Evolutionary conservation across 2,329 filamentous ascomycete genomes (phyloP), one percentile per base, ranked within the genome.

Genomic region (Aphanoascus verrucosus): DNA sequence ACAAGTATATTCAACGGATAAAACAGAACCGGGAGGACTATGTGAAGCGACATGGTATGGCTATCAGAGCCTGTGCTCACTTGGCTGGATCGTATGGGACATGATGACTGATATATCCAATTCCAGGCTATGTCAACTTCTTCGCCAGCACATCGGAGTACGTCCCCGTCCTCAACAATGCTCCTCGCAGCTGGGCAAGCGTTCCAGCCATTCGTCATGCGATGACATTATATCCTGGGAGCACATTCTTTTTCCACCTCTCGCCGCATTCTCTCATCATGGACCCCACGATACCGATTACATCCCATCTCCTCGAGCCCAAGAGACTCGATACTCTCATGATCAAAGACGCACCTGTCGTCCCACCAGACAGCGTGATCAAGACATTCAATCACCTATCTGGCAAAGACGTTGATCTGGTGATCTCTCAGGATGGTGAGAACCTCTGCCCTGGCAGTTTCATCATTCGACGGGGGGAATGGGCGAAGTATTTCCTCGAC

Each of bases 361-460:
- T 97, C 7, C 93, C 91, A 1, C 93, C 94, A 0, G 88, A 96
- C 71, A 94, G 88, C 71, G 90, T 98, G 62, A 97, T 98, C 72
- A 91, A 87, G 74, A 97, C 94, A 0, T 95, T 94, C 66, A 74
- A 79, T 14, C 84, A 94, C 64, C 74, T 95, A n/a, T 82, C 81
- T 57, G 84, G 83, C 35, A 77, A 85, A 43, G 80, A 89, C 53
- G 82, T 94, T 41, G 86, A 94, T 59, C 75, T 97, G 12, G 78
- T 96, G 38, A 68, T 96, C 37, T 85, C 86, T 5, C 89, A 96
- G 70, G 93, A 98, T 65, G 80, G 79, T 46, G 84, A 86, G 35
- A 90, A 91, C 5, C 67, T 98, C 51, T 81, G 82, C 23, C 78
- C 83, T 14, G 82, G 81, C 9, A 95, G 88, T 69, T 85, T 95